Evolutionary conservation across 345 rosid species (phyloP).

Genomic region (Dovyalis caffra): DNA sequence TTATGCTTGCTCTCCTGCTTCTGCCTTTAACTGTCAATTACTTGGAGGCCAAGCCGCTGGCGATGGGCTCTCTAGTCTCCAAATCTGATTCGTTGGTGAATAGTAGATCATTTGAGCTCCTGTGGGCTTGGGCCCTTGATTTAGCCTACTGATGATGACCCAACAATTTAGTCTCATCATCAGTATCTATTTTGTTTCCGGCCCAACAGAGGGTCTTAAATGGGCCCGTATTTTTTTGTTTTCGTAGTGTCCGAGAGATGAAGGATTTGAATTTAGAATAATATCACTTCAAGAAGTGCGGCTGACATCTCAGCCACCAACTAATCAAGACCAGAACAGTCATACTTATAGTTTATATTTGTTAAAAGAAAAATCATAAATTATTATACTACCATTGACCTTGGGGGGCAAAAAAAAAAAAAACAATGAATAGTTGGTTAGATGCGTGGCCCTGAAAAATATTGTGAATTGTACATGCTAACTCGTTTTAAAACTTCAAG

Average conservation of each 20-base stretch:
- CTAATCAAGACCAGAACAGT: not conserved
- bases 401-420: not conserved
- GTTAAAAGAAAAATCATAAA: not conserved
- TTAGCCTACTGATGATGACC: not conserved
- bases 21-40: not conserved
- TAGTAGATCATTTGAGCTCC: not conserved
- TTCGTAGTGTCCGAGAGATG: not conserved
- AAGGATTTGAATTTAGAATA: not conserved
- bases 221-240: not conserved
- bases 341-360: not conserved
- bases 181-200: not conserved
- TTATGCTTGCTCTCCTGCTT: not conserved
- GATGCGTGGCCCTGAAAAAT: not conserved
- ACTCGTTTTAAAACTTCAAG: too few relatives aligned
- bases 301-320: not conserved
- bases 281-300: not conserved
- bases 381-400: not conserved
- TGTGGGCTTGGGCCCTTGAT: not conserved
- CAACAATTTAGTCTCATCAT: not conserved
- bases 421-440: not conserved
- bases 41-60: not conserved
- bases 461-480: not conserved
- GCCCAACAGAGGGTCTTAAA: not conserved
- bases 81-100: not conserved
- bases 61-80: not conserved